phyloP scores from a whole-genome alignment of 306 rosid genomes.

The Argentina anserina region DNA sequence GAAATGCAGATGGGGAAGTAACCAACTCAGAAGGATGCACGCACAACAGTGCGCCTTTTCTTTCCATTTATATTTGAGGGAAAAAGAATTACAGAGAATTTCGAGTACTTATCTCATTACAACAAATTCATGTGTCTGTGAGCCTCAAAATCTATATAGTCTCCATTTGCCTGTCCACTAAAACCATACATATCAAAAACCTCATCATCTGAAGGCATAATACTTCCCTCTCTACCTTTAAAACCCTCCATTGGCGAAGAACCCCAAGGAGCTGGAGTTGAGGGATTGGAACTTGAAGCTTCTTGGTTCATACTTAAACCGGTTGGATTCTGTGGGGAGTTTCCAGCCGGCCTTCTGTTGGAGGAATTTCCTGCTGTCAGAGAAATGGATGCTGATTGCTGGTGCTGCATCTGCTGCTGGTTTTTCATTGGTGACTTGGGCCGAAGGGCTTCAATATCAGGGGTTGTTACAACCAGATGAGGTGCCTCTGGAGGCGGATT shows the following conservation, averaged over 20 bases:
- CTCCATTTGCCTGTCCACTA: conserved; percentile 50
- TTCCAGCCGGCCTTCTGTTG: conserved; percentile 75
- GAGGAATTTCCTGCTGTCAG: conserved; percentile 50
- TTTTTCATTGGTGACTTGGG: conserved; percentile 99
- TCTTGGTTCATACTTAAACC: conserved; percentile 51
- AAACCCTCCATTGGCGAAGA: conserved; percentile 62
- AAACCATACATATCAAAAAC: conserved; percentile 63
- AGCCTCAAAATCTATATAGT: conserved; percentile 63
- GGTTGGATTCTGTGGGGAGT: conserved; percentile 61
- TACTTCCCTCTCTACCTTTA: conserved; percentile 75
- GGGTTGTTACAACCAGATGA: conserved; percentile 91
- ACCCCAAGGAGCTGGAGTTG: conserved; percentile 70
- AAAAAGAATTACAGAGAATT: conserved; percentile 18
- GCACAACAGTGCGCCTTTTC: conserved; percentile 5
- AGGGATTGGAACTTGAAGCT: conserved; percentile 58
- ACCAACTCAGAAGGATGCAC: neutral
- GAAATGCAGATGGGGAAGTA: neutral
- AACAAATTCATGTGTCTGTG: conserved; percentile 78
- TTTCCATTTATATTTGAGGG: conserved; percentile 1
- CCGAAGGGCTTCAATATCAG: conserved; percentile 86
- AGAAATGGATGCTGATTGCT: conserved; percentile 59
- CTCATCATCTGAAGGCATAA: conserved; percentile 65
- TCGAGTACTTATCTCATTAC: conserved; percentile 30
- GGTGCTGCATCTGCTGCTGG: conserved; percentile 94
- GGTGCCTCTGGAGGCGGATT: conserved; percentile 98